Evolutionary conservation across 2,329 filamentous ascomycete species (phyloP).

Genomic region (Colletotrichum liaoningense): DNA sequence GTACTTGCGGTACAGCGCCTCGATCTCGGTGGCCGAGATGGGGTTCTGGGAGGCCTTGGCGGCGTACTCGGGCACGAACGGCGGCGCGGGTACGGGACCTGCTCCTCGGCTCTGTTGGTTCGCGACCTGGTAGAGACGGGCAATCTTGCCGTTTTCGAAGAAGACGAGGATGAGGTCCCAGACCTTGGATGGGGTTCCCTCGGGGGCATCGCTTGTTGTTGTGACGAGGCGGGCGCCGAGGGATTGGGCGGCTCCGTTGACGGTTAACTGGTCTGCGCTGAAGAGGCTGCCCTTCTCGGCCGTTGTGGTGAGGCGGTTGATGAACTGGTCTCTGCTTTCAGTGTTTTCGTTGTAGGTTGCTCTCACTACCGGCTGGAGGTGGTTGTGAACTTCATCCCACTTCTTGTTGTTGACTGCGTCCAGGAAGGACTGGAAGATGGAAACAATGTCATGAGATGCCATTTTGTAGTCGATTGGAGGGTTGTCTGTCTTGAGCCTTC

Average conservation of each 20-base stretch:
- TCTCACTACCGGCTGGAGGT: background rate
- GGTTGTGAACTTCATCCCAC: constrained; percentile 2
- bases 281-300: constrained; percentile 1
- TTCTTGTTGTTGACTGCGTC: constrained; percentile 9
- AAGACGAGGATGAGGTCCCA: constrained; percentile 19
- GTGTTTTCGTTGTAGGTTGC: background rate
- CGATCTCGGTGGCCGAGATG: background rate
- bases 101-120: background rate
- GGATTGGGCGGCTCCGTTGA: background rate
- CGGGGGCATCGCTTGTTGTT: background rate
- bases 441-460: background rate
- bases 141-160: constrained; percentile 12
- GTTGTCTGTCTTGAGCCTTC: background rate
- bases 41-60: background rate
- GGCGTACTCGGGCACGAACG: background rate
- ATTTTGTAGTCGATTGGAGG: background rate
- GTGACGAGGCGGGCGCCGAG: constrained; percentile 12
- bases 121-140: constrained; percentile 15
- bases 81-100: background rate
- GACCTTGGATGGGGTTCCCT: background rate
- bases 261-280: background rate
- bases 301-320: background rate
- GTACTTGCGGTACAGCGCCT: background rate
- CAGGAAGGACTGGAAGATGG: constrained; percentile 4
- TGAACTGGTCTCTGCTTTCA: background rate